phyloP scores from a whole-genome alignment of 768 basidiomycete genomes.

The Chalciporus sphaerocephalus region DNA sequence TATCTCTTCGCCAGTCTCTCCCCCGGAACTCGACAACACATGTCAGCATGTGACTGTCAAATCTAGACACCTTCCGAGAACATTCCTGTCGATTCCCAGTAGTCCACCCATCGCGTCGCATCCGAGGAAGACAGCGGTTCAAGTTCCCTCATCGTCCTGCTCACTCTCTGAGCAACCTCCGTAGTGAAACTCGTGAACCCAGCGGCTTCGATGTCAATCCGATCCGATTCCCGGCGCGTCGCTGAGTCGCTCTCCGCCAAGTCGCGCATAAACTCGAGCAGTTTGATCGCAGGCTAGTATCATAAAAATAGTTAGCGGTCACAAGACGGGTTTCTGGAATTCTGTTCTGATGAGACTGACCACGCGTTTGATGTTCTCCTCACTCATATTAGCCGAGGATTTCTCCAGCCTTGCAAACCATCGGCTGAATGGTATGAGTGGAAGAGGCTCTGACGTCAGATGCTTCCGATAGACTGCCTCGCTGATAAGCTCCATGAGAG shows the following conservation, averaged over 20 bases:
- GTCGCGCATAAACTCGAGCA: constrained; percentile 26
- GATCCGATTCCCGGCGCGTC: not conserved
- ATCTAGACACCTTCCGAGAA: constrained; percentile 6
- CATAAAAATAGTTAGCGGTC: constrained; percentile 13
- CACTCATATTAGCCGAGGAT: constrained; percentile 7
- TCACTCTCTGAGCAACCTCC: constrained; percentile 27
- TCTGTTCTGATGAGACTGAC: constrained; percentile 24
- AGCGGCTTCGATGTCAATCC: not conserved
- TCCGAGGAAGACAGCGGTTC: constrained; percentile 24
- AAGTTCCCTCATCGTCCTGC: constrained; percentile 32
- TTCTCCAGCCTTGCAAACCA: constrained; percentile 23
- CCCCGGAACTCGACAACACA: not conserved
- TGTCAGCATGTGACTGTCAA: not conserved
- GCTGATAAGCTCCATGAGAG: constrained; percentile 23
- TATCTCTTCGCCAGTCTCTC: not conserved
- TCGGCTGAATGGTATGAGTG: constrained; percentile 30
- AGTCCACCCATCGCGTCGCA: constrained; percentile 34
- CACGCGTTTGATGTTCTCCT: constrained; percentile 26
- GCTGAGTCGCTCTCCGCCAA: constrained; percentile 17
- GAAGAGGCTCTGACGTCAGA: constrained; percentile 18
- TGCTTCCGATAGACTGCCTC: constrained; percentile 10
- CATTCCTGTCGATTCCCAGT: constrained; percentile 33
- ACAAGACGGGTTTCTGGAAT: constrained; percentile 35
- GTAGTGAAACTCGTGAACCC: constrained; percentile 21
- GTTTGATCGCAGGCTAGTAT: constrained; percentile 33